These are phyloP conservation scores for Psilocybe azurescens DNA, from an alignment of 768 basidiomycete species.

Conservation along the genomic window DNA sequence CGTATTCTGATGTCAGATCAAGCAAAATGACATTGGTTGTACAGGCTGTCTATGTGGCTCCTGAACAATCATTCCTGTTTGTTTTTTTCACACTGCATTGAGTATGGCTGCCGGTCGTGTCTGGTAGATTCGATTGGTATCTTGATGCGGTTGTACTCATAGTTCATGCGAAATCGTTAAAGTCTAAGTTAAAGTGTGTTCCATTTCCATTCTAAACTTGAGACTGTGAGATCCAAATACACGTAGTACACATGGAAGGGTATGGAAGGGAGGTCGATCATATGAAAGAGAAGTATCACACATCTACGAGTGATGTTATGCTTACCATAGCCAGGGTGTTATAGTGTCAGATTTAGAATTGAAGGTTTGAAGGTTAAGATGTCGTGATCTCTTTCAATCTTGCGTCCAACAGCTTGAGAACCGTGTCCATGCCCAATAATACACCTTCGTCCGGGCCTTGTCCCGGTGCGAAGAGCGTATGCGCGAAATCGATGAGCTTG, in stretches of 20 bases:
- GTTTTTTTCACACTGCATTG: no score
- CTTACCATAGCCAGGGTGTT: neutral
- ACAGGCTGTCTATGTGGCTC: neutral
- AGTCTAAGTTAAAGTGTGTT: neutral
- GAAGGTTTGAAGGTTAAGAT: neutral
- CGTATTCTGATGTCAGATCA: neutral
- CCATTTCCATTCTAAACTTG: neutral
- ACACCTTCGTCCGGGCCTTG: slow-evolving; percentile 83
- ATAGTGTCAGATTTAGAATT: neutral
- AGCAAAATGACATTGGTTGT: neutral
- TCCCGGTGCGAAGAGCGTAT: slow-evolving; percentile 71
- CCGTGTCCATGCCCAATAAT: slow-evolving; percentile 72
- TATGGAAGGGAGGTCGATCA: neutral
- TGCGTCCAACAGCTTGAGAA: slow-evolving; percentile 63
- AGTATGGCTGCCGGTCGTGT: neutral
- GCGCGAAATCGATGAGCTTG: slow-evolving; percentile 95
- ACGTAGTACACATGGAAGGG: neutral
- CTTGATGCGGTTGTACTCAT: neutral
- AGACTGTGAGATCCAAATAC: slow-evolving; percentile 1
- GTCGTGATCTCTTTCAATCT: slow-evolving; percentile 40
- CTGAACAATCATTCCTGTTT: no score
- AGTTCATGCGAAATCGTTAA: neutral
- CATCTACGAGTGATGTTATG: neutral
- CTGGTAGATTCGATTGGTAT: neutral
- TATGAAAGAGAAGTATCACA: neutral